Evolutionary conservation across 225 moss, liverwort and hornwort species (phyloP).

Genomic region (Anthoceros angustus): DNA sequence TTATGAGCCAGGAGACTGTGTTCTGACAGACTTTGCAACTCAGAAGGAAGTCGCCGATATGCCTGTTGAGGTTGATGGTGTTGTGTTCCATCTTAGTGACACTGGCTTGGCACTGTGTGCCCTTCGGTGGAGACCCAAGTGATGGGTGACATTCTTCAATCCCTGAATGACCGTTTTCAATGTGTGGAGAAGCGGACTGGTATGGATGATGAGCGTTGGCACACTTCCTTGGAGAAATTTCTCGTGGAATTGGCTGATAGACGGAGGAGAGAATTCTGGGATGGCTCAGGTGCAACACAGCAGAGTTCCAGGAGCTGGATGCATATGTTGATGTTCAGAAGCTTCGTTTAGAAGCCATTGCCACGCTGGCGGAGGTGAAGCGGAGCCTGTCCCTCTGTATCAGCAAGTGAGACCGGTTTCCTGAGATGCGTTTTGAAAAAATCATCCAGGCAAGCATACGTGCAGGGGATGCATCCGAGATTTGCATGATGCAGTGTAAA

Average conservation of each 20-base stretch:
- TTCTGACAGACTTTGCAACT: conserved; percentile 20
- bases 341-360: conserved; percentile 9
- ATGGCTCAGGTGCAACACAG: conserved; percentile 29
- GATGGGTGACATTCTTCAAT: background rate
- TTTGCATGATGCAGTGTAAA: conserved; percentile 35
- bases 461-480: conserved; percentile 30
- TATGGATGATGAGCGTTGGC: conserved; percentile 38
- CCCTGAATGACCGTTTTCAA: conserved; percentile 5
- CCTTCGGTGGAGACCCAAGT: conserved; percentile 2
- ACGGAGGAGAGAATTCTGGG: conserved; percentile 16
- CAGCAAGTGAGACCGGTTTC: conserved; percentile 11
- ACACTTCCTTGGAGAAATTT: conserved; percentile 29
- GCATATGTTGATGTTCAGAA: conserved; percentile 7
- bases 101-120: conserved; percentile 14
- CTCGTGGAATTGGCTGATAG: conserved; percentile 19
- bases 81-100: conserved; percentile 10
- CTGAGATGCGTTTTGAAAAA: conserved; percentile 23
- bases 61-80: background rate
- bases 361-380: conserved; percentile 13
- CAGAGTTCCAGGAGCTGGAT: conserved; percentile 20
- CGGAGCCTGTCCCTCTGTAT: conserved; percentile 21
- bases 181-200: conserved; percentile 2
- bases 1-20: conserved; percentile 6
- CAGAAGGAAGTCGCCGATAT: conserved; percentile 16
- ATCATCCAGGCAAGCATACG: conserved; percentile 26